These are phyloP conservation scores for Santalum album DNA, from an alignment of 164 flowering plant genomes.

Conservation along the genomic window DNA sequence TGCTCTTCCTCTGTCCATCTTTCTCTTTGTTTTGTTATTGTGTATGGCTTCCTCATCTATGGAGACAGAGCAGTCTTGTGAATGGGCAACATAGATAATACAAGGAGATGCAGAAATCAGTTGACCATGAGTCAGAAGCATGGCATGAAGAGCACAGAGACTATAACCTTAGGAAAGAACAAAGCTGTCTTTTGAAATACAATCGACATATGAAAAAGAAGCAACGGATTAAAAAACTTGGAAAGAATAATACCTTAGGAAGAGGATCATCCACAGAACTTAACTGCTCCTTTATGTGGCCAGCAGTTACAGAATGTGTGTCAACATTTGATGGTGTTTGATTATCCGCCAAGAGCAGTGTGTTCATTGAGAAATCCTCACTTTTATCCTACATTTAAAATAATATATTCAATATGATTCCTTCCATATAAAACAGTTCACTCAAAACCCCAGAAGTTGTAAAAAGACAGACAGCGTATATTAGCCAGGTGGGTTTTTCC, in stretches of 20 bases:
- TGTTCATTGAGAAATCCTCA: constrained; percentile 3
- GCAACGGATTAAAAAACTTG: neutral
- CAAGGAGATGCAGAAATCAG: no score
- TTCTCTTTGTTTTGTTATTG: constrained; percentile 58
- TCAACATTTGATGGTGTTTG: constrained; percentile 7
- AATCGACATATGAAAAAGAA: neutral
- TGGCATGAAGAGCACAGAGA: neutral
- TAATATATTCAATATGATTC: no score
- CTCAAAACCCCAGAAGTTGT: no score
- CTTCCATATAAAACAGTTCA: no score
- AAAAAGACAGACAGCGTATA: no score
- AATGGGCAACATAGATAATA: no score
- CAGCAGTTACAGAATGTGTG: no score
- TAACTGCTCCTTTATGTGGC: constrained; percentile 20
- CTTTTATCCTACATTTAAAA: no score
- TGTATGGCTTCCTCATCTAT: constrained; percentile 61
- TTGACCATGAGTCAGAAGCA: neutral
- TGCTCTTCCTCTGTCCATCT: constrained; percentile 70
- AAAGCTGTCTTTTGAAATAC: no score
- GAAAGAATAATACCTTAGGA: constrained; percentile 33
- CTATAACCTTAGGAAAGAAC: neutral
- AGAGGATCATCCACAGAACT: constrained; percentile 23
- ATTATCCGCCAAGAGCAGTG: neutral
- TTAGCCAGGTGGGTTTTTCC: no score
- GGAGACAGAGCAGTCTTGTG: neutral